Conservation (phyloP, 192 early-diverging fungal genomes). For the Linnemannia hyalina region DNA sequence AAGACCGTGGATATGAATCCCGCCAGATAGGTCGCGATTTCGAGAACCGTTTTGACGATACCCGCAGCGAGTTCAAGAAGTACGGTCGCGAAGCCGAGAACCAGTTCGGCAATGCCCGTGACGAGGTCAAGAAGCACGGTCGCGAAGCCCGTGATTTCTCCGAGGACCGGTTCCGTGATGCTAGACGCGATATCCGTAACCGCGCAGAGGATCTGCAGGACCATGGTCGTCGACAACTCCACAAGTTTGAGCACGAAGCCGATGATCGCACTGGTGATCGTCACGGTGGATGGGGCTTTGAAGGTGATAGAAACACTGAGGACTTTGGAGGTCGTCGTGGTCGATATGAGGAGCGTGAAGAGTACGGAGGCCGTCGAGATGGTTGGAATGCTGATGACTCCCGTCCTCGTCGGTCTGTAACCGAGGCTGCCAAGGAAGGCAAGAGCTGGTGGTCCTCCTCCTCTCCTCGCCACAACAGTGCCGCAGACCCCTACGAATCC, state of each 20-base stretch:
- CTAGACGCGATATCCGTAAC: conserved; percentile 31
- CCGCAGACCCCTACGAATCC: conserved; percentile 35
- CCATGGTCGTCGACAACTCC: conserved; percentile 21
- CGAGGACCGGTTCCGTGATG: conserved; percentile 22
- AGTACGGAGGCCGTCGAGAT: conserved; percentile 21
- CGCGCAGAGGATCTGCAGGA: conserved; percentile 23
- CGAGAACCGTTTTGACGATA: conserved; percentile 15
- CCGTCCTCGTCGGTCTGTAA: conserved; percentile 42
- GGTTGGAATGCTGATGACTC: not conserved
- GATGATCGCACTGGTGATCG: conserved; percentile 3
- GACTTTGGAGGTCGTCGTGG: conserved; percentile 17
- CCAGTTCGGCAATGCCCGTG: conserved; percentile 3
- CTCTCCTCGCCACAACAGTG: conserved; percentile 11
- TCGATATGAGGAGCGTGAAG: conserved; percentile 17
- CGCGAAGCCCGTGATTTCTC: conserved; percentile 24
- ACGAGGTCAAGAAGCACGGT: conserved; percentile 22
- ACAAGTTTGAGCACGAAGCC: conserved; percentile 24
- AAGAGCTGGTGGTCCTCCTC: conserved; percentile 31
- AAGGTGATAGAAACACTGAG: not conserved
- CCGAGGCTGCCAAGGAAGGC: conserved; percentile 40
- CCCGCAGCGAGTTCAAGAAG: not conserved
- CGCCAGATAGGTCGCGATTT: conserved; percentile 15
- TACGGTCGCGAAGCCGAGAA: conserved; percentile 23
- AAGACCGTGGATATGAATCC: conserved; percentile 25
- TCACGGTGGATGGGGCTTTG: conserved; percentile 9